Base-by-base conservation (phyloP, 108 stramenopile genomes). In the Halocafeteria seosinensis region DNA sequence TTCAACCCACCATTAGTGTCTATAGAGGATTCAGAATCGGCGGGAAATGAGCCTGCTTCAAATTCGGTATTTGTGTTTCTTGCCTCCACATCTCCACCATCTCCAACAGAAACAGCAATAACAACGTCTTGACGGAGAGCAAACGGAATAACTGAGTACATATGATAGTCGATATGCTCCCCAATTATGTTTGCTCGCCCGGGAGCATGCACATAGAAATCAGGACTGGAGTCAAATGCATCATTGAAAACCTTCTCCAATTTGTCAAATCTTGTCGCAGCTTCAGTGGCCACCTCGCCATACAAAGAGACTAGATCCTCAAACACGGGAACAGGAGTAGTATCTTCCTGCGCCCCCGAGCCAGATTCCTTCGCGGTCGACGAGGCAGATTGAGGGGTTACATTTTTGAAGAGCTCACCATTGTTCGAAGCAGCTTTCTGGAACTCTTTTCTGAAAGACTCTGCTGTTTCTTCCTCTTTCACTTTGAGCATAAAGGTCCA, bases 121-220 rank as follows among this genome's bases (percentile, higher is more conserved):
- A 37, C 1, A 37, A 81, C 37, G 57, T 70, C 70, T 3, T 36
- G 27, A 26, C 59, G 47, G 5, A 81, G 42, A 12, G 91, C 94
- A 50, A 92, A 70, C 32, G 94, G 94, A 34, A 92, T 64, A 25
- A 91, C 91, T 75, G 81, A 88, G 6, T 90, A 91, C 50, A 81
- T 85, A 21, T 88, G 89, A 74, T 95, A 95, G 64, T 95, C 94
- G 5, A 86, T 86, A 75, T 95, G 94, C 75, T 95, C 94, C 5
- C 94, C 94, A 63, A 79, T 75, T 17, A 79, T 42, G 66, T 79
- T 79, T 30, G 71, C 78, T 27, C 78, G 73, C 17, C 78, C 78
- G 34, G 78, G 78, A 5, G 78, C 78, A n/a, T 35, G 57, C 57
- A 59, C 57, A 17, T 35, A 59, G 57, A 24, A 59, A 2, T 4